These are phyloP conservation scores for Lyophyllum shimeji DNA, from an alignment of 768 basidiomycete genomes.

Conservation along the genomic window DNA sequence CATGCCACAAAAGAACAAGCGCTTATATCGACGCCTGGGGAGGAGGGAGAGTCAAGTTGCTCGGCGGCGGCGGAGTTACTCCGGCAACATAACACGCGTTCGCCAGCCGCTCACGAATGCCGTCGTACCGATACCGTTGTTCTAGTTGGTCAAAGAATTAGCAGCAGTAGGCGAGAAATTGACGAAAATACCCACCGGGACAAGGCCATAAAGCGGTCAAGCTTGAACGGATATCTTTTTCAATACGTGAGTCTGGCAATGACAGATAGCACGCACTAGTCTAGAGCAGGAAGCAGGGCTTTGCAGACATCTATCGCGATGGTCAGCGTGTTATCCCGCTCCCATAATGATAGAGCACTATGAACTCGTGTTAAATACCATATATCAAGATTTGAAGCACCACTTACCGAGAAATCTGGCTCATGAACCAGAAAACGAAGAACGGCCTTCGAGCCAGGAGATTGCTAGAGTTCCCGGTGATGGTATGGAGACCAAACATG, in stretches of 20 bases:
- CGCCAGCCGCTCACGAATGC: constrained; percentile 44
- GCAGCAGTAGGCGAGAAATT: constrained; percentile 6
- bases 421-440: constrained; percentile 77
- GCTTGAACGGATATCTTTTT: constrained; percentile 21
- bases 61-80: constrained; percentile 40
- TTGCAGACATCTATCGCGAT: constrained; percentile 64
- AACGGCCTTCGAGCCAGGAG: constrained; percentile 59
- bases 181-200: constrained; percentile 38
- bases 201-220: constrained; percentile 67
- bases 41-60: constrained; percentile 31
- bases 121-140: constrained; percentile 48
- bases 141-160: constrained; percentile 35
- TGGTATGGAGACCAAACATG: constrained; percentile 55
- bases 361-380: constrained; percentile 3
- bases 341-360: constrained; percentile 61
- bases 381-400: not conserved
- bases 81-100: constrained; percentile 49
- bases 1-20: constrained; percentile 8
- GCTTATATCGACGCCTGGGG: constrained; percentile 27
- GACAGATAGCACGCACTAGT: constrained; percentile 41
- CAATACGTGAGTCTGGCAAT: constrained; percentile 3
- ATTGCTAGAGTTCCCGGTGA: constrained; percentile 55
- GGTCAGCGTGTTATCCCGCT: constrained; percentile 54
- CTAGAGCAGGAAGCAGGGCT: constrained; percentile 57
- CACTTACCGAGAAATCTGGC: constrained; percentile 57